A percentile compares a stretch with the other conserved stretches of the same genome.
phyloP scores from a whole-genome alignment of 208 protist species.

The Trypanosoma platydactyli region DNA sequence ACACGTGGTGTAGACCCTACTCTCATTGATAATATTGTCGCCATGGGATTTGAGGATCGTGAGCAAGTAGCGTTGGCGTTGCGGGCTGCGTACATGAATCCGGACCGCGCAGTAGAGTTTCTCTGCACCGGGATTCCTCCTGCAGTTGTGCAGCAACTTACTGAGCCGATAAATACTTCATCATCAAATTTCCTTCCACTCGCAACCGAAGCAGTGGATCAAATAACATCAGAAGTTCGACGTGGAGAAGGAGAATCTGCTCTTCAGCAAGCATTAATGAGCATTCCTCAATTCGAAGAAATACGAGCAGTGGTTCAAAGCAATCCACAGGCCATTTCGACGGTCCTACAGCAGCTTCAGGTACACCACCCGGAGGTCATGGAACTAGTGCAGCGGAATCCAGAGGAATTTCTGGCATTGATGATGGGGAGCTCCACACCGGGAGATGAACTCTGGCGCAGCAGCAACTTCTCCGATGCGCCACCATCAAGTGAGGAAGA shows the following conservation, averaged over 20 bases:
- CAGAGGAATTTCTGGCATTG: constrained; percentile 63
- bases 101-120: constrained; percentile 87
- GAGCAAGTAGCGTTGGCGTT: constrained; percentile 69
- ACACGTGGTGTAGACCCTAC: constrained; percentile 35
- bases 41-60: constrained; percentile 89
- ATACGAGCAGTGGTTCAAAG: constrained; percentile 60
- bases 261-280: constrained; percentile 50
- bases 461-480: background rate
- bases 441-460: constrained; percentile 1
- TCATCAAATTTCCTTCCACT: background rate
- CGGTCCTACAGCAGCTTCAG: constrained; percentile 70
- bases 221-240: constrained; percentile 12
- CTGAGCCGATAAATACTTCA: background rate
- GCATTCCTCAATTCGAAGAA: constrained; percentile 74
- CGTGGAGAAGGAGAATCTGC: background rate
- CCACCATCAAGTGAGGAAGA: constrained; percentile 47
- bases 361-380: constrained; percentile 70
- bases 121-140: constrained; percentile 80
- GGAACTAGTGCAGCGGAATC: constrained; percentile 58
- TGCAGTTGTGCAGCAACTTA: constrained; percentile 25
- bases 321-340: constrained; percentile 56
- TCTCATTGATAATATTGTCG: constrained; percentile 76
- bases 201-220: background rate
- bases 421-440: constrained; percentile 49
- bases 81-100: constrained; percentile 84